Evolutionary conservation across 2,329 filamentous ascomycete species (phyloP).

Genomic region (Fusarium irregulare): DNA sequence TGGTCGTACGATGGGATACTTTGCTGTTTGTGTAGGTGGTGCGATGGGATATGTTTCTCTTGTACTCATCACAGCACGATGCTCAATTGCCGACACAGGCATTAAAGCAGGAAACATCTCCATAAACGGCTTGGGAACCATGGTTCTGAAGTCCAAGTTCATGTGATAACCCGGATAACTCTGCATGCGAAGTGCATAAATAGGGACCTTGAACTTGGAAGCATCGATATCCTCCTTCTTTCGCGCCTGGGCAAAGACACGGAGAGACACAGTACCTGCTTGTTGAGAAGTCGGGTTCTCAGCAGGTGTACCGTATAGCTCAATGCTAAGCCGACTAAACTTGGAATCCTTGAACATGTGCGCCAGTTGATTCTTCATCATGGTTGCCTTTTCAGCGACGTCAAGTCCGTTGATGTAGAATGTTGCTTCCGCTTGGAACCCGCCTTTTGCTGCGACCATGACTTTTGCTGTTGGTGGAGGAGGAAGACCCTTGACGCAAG

Average conservation of each 20-base stretch:
- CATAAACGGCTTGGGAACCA: conserved; percentile 57
- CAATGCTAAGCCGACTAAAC: conserved; percentile 52
- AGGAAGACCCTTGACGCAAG: conserved; percentile 43
- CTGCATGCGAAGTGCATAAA: conserved; percentile 55
- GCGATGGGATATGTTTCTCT: conserved; percentile 30
- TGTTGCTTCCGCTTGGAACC: conserved; percentile 59
- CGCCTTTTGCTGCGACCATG: conserved; percentile 57
- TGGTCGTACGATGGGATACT: conserved; percentile 42
- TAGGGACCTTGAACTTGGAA: conserved; percentile 52
- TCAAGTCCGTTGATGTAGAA: conserved; percentile 59
- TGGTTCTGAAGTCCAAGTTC: conserved; percentile 57
- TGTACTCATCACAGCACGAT: conserved; percentile 46
- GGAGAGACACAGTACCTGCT: conserved; percentile 60
- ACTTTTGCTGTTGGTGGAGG: conserved; percentile 52
- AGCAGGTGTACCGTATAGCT: conserved; percentile 52
- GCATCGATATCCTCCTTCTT: conserved; percentile 50
- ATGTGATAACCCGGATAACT: conserved; percentile 58
- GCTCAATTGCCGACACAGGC: conserved; percentile 44
- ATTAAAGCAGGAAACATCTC: conserved; percentile 56
- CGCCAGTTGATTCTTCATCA: conserved; percentile 56
- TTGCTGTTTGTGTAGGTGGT: conserved; percentile 35
- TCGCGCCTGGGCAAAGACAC: conserved; percentile 60
- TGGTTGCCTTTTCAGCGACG: conserved; percentile 55
- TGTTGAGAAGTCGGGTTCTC: conserved; percentile 58
- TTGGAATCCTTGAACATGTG: conserved; percentile 49